Base-by-base conservation (phyloP, 306 rosid genomes). In the Sesbania bispinosa region DNA sequence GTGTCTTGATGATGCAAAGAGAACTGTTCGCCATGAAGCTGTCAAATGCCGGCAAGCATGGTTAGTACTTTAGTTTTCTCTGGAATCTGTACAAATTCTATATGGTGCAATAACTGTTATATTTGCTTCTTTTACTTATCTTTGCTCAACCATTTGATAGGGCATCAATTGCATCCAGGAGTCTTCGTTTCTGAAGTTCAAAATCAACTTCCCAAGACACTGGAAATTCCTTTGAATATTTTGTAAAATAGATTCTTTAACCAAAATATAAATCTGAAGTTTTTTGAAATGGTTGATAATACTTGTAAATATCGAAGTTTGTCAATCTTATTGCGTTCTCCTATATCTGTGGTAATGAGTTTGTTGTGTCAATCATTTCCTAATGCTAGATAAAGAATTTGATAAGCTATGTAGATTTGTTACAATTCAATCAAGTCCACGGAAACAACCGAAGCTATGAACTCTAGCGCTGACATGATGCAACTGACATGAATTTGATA, bases 21-120 rank as follows among this genome's bases (percentile, higher is more conserved):
- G 98, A 64, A 71, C 69, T 55, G 95, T 94, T 83, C 97, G 98
- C 33, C 80, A 30, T 64, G 98, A 94, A 86, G 97, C 96, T 76
- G 89, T 87, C 47, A 86, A 84, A 81, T 91, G 97, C 68, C 86
- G 84, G 42, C 95, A 81, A 78, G 92, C 98, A 63, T 94, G 98
- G 98, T 94, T 43, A 63, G 87, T 80, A 62, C 62, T 10, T 66
- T 10, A 30, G 10, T 16, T 33, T 43, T 33, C 45, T 55, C 21
- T 24, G 7, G 67, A 52, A 11, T 39, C 8, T 48, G 9, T 21
- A 38, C 65, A 20, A n/a, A 61, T 54, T 61, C 14, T 42, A 41
- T 33, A n/a, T 36, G 51, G 29, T 54, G 42, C 20, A n/a, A 3
- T 53, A 0, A 41, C 27, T 53, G 24, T 26, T 53, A 10, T 11